Evolutionary conservation across 2,329 filamentous ascomycete species (phyloP).

Genomic region (Ophiostoma triangulosporum): DNA sequence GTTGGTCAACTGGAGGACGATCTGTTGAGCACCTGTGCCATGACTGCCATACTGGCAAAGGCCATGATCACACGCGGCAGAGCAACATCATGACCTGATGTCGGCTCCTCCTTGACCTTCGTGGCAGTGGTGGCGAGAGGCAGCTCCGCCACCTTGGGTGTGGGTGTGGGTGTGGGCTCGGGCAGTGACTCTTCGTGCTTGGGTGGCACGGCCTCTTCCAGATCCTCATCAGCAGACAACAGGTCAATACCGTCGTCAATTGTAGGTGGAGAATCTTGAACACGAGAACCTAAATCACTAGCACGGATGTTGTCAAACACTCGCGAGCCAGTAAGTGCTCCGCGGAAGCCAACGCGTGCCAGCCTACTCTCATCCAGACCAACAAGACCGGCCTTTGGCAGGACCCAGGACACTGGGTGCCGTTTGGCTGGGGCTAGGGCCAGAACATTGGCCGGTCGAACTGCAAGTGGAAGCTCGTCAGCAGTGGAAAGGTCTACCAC

Average conservation of each 20-base stretch:
- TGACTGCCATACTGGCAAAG: constrained; percentile 19
- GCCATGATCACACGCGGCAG: constrained; percentile 19
- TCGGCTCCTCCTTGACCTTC: not conserved
- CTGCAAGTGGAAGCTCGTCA: not conserved
- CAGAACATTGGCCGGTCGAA: too few relatives aligned
- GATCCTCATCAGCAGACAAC: not conserved
- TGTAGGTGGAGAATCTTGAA: not conserved
- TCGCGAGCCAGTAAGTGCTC: constrained; percentile 18
- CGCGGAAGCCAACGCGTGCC: constrained; percentile 18
- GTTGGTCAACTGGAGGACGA: not conserved
- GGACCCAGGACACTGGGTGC: not conserved
- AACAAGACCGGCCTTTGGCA: constrained; percentile 20
- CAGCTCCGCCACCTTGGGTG: not conserved
- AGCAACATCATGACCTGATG: constrained; percentile 5
- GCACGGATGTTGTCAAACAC: constrained; percentile 12
- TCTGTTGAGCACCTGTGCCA: constrained; percentile 16
- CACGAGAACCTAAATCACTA: not conserved
- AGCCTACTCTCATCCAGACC: constrained; percentile 19
- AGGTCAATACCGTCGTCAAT: not conserved
- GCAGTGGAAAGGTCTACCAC: not conserved
- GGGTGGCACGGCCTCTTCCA: not conserved
- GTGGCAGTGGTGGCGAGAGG: not conserved
- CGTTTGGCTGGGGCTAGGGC: not conserved
- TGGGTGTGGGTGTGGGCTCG: not conserved
- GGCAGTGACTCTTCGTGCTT: not conserved